phyloP scores from a whole-genome alignment of 345 rosid species.

The Salix suchowensis region DNA sequence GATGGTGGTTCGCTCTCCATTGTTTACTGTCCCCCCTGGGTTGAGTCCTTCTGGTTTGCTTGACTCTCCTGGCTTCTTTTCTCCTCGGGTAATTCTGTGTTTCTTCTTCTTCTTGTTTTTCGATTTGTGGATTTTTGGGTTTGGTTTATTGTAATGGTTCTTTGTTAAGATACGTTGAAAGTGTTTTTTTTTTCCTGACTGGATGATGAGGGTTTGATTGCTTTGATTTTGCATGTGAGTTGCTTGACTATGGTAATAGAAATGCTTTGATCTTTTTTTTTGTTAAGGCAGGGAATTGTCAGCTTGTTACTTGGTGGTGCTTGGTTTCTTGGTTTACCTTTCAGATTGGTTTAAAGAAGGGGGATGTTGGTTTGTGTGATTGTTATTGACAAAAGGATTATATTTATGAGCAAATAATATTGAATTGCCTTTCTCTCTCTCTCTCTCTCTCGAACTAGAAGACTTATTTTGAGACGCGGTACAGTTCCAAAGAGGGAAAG shows the following conservation, averaged over 20 bases:
- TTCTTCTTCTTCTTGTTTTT: neutral
- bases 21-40: conserved; percentile 79
- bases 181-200: neutral
- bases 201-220: neutral
- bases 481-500: neutral
- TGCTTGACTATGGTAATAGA: neutral
- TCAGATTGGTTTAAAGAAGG: neutral
- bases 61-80: conserved; percentile 60
- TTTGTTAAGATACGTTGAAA: neutral
- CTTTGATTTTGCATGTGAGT: neutral
- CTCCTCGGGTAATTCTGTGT: conserved; percentile 58
- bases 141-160: neutral
- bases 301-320: neutral
- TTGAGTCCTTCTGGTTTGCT: conserved; percentile 91
- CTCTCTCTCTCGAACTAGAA: neutral
- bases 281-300: neutral
- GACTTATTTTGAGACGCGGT: neutral
- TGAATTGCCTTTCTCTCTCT: neutral
- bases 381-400: neutral
- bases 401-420: neutral
- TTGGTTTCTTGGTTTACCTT: neutral
- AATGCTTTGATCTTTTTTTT: neutral
- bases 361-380: neutral
- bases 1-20: conserved; percentile 47
- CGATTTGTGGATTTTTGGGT: conserved; percentile 1